These are phyloP conservation scores for Avena atlantica DNA, from an alignment of 176 grass and related monocot species.

Conservation along the genomic window DNA sequence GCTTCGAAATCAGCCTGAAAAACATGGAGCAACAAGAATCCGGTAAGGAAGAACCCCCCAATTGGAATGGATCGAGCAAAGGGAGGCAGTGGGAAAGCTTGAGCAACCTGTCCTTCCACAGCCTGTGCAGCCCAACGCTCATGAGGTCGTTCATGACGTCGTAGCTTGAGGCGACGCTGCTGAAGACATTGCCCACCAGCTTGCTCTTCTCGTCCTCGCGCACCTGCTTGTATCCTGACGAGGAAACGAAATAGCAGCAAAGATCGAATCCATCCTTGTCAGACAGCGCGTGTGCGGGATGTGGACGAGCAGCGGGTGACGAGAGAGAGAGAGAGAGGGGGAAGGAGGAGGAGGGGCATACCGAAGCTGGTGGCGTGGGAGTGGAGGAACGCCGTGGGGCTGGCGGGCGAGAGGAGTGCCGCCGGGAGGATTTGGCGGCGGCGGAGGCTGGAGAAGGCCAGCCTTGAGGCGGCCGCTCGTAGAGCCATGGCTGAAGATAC, in stretches of 20 bases:
- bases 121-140: conserved; percentile 81
- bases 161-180: conserved; percentile 83
- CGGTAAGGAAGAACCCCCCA: background rate
- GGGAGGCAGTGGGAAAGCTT: background rate
- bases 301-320: too few relatives aligned
- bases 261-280: background rate
- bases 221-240: conserved; percentile 83
- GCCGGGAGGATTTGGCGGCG: conserved; percentile 13
- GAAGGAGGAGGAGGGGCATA: background rate
- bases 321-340: background rate
- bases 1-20: conserved; percentile 70
- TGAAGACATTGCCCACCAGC: conserved; percentile 92
- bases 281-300: background rate
- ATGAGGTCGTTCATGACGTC: conserved; percentile 97
- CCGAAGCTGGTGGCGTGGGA: conserved; percentile 89
- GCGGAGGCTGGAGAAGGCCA: conserved; percentile 9
- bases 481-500: background rate
- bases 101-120: conserved; percentile 85
- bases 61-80: background rate
- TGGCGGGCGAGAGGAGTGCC: conserved; percentile 13
- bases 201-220: conserved; percentile 83
- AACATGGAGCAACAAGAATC: background rate
- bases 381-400: conserved; percentile 53
- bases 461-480: background rate
- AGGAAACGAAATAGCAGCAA: background rate